These are phyloP conservation scores for Fistulina hepatica DNA, from an alignment of 1,284 basidiomycete genomes.

Conservation along the genomic window DNA sequence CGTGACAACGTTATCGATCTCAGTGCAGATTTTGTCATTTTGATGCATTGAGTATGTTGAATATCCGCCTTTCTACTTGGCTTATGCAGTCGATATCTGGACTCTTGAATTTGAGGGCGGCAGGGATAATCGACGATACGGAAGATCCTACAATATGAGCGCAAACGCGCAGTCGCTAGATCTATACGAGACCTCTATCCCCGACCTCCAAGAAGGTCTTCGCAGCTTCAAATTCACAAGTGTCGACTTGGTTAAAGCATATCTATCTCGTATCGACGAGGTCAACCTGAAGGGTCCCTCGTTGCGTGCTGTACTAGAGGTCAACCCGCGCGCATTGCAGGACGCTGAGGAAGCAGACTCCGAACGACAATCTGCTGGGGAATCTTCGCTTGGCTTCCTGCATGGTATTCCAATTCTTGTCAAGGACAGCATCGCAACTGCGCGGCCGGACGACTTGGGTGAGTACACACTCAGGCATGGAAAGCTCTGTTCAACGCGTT, in stretches of 20 bases:
- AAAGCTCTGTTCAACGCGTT: neutral
- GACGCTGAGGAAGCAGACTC: constrained; percentile 43
- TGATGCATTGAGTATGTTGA: too few relatives aligned
- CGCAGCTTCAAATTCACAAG: constrained; percentile 45
- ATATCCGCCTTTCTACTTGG: too few relatives aligned
- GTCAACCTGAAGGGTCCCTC: constrained; percentile 54
- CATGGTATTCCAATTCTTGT: constrained; percentile 64
- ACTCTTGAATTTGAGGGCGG: too few relatives aligned
- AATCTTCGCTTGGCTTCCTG: constrained; percentile 34
- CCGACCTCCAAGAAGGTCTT: constrained; percentile 44
- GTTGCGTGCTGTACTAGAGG: constrained; percentile 53
- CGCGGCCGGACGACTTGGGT: constrained; percentile 37
- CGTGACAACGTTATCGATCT: too few relatives aligned
- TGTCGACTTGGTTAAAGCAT: constrained; percentile 59
- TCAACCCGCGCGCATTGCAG: constrained; percentile 46
- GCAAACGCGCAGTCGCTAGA: too few relatives aligned
- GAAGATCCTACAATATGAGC: too few relatives aligned
- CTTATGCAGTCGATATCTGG: too few relatives aligned
- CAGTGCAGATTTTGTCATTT: too few relatives aligned
- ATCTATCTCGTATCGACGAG: constrained; percentile 59
- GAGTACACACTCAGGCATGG: neutral
- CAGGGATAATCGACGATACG: too few relatives aligned
- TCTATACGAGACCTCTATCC: constrained; percentile 50
- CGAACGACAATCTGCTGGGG: constrained; percentile 37
- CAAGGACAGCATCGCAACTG: constrained; percentile 60